Evolutionary conservation across 805 yeast species (phyloP).

Genomic region (Spathaspora boniae): DNA sequence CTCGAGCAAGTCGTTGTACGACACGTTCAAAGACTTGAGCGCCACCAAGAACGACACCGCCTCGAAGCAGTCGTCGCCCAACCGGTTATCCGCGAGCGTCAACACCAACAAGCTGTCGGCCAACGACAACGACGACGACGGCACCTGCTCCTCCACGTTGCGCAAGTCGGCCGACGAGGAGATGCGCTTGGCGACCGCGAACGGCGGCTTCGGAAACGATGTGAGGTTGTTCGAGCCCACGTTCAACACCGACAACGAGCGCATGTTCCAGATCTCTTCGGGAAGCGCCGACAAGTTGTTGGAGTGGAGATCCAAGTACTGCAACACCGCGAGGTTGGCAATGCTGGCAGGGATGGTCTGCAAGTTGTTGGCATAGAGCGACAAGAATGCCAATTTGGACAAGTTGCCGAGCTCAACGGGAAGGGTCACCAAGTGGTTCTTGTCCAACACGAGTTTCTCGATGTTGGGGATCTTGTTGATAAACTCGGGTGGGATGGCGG

Average conservation of each 20-base stretch:
- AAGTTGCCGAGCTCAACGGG: constrained; percentile 68
- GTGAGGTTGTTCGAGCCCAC: constrained; percentile 70
- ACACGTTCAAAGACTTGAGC: constrained; percentile 63
- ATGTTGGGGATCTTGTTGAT: constrained; percentile 59
- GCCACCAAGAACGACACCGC: constrained; percentile 56
- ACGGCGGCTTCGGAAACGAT: constrained; percentile 52
- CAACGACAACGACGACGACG: constrained; percentile 15
- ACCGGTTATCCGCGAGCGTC: constrained; percentile 77
- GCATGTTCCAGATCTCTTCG: constrained; percentile 61
- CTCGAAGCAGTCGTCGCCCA: constrained; percentile 74
- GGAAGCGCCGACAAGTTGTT: constrained; percentile 75
- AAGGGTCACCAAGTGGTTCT: constrained; percentile 73
- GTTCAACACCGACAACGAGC: constrained; percentile 56
- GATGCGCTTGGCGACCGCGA: constrained; percentile 28
- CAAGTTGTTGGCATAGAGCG: constrained; percentile 71
- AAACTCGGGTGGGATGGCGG: constrained; percentile 65
- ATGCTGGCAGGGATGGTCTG: constrained; percentile 66
- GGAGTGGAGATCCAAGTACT: constrained; percentile 73
- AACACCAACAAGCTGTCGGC: constrained; percentile 54
- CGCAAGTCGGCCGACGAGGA: constrained; percentile 22
- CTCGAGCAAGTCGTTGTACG: constrained; percentile 82
- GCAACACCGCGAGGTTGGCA: constrained; percentile 56
- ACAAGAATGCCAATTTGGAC: constrained; percentile 57
- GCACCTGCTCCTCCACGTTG: constrained; percentile 6
- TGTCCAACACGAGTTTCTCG: constrained; percentile 72